A percentile compares a stretch with the other conserved stretches of the same genome.
phyloP scores from a whole-genome alignment of 345 rosid genomes.

The Cardamine chenopodiifolia region DNA sequence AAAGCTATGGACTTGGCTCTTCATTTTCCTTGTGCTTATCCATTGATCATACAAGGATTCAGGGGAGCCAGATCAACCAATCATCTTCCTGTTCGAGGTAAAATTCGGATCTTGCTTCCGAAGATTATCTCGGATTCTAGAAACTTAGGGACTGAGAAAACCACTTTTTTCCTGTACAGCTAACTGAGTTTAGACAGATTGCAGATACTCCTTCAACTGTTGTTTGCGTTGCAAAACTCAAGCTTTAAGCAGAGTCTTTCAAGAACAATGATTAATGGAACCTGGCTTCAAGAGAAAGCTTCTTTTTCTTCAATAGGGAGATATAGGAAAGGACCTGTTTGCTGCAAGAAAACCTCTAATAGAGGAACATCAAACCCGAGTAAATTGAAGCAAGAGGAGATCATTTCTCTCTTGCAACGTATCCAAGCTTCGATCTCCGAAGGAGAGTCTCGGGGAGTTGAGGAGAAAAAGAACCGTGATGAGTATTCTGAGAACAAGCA shows the following conservation, averaged over 20 bases:
- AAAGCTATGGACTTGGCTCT: constrained; percentile 47
- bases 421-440: constrained; percentile 64
- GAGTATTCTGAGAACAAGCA: constrained; percentile 31
- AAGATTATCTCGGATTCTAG: not conserved
- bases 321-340: constrained; percentile 12
- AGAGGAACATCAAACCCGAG: constrained; percentile 31
- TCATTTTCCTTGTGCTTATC: constrained; percentile 24
- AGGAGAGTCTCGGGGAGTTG: constrained; percentile 29
- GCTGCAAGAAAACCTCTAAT: constrained; percentile 34
- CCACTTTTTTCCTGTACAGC: constrained; percentile 60
- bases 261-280: constrained; percentile 38
- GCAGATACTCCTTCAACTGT: constrained; percentile 40
- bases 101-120: not conserved
- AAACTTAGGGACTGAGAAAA: not conserved
- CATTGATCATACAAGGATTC: constrained; percentile 35
- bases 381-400: constrained; percentile 50
- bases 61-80: constrained; percentile 8
- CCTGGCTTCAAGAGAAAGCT: constrained; percentile 33
- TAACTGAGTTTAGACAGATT: constrained; percentile 65
- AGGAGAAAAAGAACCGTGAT: constrained; percentile 21
- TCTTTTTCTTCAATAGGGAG: constrained; percentile 26
- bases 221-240: not conserved
- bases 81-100: constrained; percentile 47
- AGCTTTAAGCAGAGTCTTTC: constrained; percentile 24
- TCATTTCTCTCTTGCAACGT: constrained; percentile 53